Evolutionary conservation across 495 filamentous ascomycete species (phyloP).

Genomic region (Hypoxylon cercidicola): DNA sequence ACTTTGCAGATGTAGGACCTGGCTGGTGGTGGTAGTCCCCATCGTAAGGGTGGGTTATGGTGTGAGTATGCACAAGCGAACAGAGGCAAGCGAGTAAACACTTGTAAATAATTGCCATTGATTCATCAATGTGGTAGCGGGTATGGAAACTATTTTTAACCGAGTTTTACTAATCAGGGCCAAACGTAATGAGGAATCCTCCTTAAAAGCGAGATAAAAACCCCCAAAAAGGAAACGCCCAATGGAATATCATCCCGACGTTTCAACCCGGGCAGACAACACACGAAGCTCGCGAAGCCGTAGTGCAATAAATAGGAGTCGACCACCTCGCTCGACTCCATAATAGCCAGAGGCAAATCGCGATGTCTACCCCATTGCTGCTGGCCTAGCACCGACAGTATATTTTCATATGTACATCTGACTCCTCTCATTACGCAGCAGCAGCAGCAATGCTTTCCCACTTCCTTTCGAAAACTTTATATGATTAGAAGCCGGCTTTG

Average conservation of each 20-base stretch:
- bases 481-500: not conserved
- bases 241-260: constrained; percentile 32
- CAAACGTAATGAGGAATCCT: constrained; percentile 12
- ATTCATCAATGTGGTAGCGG: constrained; percentile 26
- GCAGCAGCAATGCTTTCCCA: constrained; percentile 3
- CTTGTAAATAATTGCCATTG: constrained; percentile 2
- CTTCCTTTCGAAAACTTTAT: not conserved
- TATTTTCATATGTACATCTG: constrained; percentile 20
- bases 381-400: constrained; percentile 4
- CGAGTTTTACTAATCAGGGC: constrained; percentile 32
- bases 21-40: constrained; percentile 6
- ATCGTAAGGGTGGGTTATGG: not conserved
- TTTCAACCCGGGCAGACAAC: constrained; percentile 18
- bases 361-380: not conserved
- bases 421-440: constrained; percentile 3
- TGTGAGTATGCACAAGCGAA: constrained; percentile 3
- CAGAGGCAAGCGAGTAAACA: not conserved
- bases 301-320: constrained; percentile 13
- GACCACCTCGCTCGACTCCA: not conserved
- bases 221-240: constrained; percentile 12
- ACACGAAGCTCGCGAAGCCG: constrained; percentile 4
- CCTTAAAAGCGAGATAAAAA: constrained; percentile 19
- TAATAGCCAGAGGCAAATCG: not conserved
- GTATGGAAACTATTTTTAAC: constrained; percentile 23
- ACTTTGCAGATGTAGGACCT: constrained; percentile 27